phyloP scores from a whole-genome alignment of 2,329 filamentous ascomycete genomes.

The Aureobasidium sp. region DNA sequence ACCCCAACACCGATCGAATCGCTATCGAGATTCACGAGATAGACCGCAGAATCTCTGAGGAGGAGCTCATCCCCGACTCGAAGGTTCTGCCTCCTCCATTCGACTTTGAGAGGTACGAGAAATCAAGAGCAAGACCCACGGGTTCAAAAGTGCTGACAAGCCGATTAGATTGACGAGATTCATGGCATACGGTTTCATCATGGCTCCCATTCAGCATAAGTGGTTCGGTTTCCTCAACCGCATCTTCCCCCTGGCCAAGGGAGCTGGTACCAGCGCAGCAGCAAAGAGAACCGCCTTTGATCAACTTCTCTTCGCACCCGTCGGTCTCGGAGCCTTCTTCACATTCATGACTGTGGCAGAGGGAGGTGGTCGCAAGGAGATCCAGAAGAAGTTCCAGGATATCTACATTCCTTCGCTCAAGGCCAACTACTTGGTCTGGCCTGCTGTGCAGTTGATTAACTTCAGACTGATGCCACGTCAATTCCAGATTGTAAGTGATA shows the following conservation, averaged over 20 bases:
- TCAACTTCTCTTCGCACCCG: conserved; percentile 92
- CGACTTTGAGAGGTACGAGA: conserved; percentile 75
- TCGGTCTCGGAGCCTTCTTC: conserved; percentile 91
- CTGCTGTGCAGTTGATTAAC: conserved; percentile 95
- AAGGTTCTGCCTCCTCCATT: conserved; percentile 80
- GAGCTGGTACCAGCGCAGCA: conserved; percentile 76
- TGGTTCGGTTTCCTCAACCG: conserved; percentile 92
- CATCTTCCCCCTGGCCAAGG: conserved; percentile 87
- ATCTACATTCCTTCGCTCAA: conserved; percentile 96
- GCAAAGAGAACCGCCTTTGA: conserved; percentile 94
- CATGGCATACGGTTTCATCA: conserved; percentile 97
- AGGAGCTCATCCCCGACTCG: conserved; percentile 71
- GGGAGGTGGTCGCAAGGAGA: conserved; percentile 84
- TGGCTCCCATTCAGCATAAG: conserved; percentile 95
- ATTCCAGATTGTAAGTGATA: conserved; percentile 86
- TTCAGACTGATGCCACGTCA: conserved; percentile 96
- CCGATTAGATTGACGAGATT: conserved; percentile 79
- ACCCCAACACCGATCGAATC: conserved; percentile 71
- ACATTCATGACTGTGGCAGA: conserved; percentile 97
- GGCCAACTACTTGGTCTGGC: conserved; percentile 97
- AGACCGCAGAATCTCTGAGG: conserved; percentile 77
- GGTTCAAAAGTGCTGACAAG: not conserved
- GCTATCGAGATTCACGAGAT: conserved; percentile 92
- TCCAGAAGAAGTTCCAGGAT: conserved; percentile 88
- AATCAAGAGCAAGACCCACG: conserved; percentile 7